A percentile compares a stretch with the other conserved stretches of the same genome.
phyloP scores from a whole-genome alignment of 2,329 filamentous ascomycete species.

The Gnomoniopsis smithogilvyi region DNA sequence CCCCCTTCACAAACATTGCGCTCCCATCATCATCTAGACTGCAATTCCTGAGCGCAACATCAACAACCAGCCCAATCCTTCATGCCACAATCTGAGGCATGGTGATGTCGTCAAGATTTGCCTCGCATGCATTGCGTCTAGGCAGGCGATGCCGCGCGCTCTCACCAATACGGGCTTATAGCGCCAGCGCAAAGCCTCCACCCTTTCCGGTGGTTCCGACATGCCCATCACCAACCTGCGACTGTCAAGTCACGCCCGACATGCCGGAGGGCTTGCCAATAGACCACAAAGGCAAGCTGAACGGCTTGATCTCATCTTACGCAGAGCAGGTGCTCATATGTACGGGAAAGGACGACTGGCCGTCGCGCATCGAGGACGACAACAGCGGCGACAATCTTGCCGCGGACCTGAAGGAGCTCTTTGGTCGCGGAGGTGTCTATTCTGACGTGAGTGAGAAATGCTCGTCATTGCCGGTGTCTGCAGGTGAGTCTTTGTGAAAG shows the following conservation, averaged over 20 bases:
- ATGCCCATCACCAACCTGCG: conserved; percentile 75
- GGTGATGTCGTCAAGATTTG: conserved; percentile 1
- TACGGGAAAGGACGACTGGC: conserved; percentile 78
- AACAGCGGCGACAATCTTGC: conserved; percentile 63
- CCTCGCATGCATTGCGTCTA: not conserved
- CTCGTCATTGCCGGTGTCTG: not conserved
- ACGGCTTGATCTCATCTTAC: conserved; percentile 75
- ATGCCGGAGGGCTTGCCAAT: conserved; percentile 70
- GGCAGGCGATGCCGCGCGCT: not conserved
- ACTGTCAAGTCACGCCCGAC: conserved; percentile 63
- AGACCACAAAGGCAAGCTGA: conserved; percentile 66
- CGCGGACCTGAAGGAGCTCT: conserved; percentile 67
- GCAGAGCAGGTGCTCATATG: conserved; percentile 80
- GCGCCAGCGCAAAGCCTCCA: conserved; percentile 11
- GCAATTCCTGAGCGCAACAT: not conserved
- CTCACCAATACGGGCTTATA: conserved; percentile 1
- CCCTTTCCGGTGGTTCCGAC: conserved; percentile 43
- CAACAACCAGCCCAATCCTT: not conserved
- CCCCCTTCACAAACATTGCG: not conserved
- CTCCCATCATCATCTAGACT: not conserved
- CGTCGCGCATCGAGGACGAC: conserved; percentile 80
- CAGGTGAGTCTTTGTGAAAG: conserved; percentile 13
- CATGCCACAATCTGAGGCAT: not conserved
- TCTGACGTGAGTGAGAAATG: conserved; percentile 55
- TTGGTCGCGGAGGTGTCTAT: conserved; percentile 64